phyloP scores from a whole-genome alignment of 164 flowering plant species.

The Liquidambar formosana region DNA sequence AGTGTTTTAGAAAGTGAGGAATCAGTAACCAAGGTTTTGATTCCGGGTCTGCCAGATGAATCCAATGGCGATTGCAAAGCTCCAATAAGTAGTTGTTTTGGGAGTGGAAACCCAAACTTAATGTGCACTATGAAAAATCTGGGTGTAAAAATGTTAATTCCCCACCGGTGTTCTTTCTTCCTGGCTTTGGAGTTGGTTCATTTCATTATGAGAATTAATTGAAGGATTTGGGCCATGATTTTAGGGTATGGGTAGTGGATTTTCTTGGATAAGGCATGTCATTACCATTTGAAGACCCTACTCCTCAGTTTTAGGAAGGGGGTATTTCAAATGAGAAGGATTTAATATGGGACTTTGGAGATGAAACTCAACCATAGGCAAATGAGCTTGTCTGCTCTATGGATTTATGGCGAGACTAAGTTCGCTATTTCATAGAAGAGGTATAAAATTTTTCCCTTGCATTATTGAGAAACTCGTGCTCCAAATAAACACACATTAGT shows the following conservation, averaged over 20 bases:
- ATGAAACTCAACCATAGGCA: slow-evolving; percentile 87
- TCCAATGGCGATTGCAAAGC: slow-evolving; percentile 56
- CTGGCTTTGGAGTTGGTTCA: slow-evolving; percentile 96
- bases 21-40: slow-evolving; percentile 44
- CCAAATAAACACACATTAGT: too few relatives aligned
- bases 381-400: slow-evolving; percentile 72
- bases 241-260: slow-evolving; percentile 89
- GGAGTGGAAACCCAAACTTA: slow-evolving; percentile 90
- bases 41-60: slow-evolving; percentile 83
- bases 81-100: slow-evolving; percentile 63
- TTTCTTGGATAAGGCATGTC: slow-evolving; percentile 96
- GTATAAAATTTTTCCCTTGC: slow-evolving; percentile 26
- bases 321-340: slow-evolving; percentile 33
- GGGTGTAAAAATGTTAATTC: slow-evolving; percentile 73
- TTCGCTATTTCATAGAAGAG: slow-evolving; percentile 73
- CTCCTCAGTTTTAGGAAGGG: slow-evolving; percentile 41
- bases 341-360: slow-evolving; percentile 84
- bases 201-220: slow-evolving; percentile 95
- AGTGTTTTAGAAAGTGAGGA: slow-evolving; percentile 32
- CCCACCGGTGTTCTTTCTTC: slow-evolving; percentile 80
- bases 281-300: slow-evolving; percentile 79
- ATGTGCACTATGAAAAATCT: slow-evolving; percentile 77
- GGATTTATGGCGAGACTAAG: slow-evolving; percentile 93
- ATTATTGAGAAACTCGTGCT: too few relatives aligned
- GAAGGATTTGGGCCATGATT: slow-evolving; percentile 87